A percentile compares a stretch with the other conserved stretches of the same genome.
Evolutionary conservation across 2,329 filamentous ascomycete species (phyloP).

Genomic region (Neofusicoccum sp.): DNA sequence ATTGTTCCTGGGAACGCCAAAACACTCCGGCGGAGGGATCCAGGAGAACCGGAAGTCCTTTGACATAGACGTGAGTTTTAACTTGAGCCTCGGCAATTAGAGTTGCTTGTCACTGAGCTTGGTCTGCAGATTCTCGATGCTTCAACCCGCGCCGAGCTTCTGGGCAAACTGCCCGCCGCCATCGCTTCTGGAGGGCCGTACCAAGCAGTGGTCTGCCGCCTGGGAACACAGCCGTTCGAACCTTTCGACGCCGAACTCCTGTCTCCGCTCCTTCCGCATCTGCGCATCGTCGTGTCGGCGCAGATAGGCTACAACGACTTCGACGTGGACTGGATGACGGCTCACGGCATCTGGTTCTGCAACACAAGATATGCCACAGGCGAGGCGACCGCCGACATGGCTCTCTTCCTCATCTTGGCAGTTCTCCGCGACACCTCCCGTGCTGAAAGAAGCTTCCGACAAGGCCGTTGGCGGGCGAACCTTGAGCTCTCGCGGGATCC

Average conservation of each 20-base stretch:
- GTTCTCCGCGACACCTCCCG: constrained; percentile 50
- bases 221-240: constrained; percentile 53
- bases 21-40: background rate
- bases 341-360: constrained; percentile 54
- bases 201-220: constrained; percentile 32
- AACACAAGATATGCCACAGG: constrained; percentile 58
- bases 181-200: constrained; percentile 3
- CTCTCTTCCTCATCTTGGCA: constrained; percentile 50
- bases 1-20: constrained; percentile 9
- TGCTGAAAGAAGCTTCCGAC: constrained; percentile 39
- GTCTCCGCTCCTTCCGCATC: constrained; percentile 42
- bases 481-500: constrained; percentile 47
- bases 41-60: constrained; percentile 3
- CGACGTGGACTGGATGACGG: constrained; percentile 48
- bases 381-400: constrained; percentile 56
- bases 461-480: constrained; percentile 40
- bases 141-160: background rate
- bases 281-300: constrained; percentile 51
- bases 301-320: constrained; percentile 55
- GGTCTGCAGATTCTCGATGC: constrained; percentile 5
- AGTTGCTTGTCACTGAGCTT: background rate
- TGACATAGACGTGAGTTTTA: constrained; percentile 5
- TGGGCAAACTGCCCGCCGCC: background rate
- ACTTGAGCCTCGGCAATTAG: background rate
- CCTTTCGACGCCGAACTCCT: constrained; percentile 54